Evolutionary conservation across 2,329 filamentous ascomycete species (phyloP).

Genomic region (Phymatotrichopsis omnivora): DNA sequence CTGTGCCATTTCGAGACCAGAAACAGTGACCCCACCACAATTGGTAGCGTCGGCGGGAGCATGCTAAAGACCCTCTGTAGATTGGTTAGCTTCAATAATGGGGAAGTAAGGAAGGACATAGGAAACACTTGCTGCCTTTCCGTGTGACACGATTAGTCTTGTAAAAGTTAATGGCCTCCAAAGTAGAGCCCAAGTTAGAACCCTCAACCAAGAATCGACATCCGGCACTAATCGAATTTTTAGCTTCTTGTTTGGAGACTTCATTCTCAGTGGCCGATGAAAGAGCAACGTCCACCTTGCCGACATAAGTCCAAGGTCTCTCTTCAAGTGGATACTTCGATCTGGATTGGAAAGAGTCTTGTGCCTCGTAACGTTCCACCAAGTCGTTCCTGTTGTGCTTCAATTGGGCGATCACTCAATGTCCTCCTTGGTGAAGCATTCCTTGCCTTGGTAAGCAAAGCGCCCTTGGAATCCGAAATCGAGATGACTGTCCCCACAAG

Average conservation of each 20-base stretch:
- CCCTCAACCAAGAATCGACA: constrained; percentile 86
- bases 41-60: constrained; percentile 95
- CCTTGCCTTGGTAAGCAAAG: constrained; percentile 62
- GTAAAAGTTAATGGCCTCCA: constrained; percentile 87
- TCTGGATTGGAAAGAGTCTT: constrained; percentile 46
- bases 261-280: constrained; percentile 97
- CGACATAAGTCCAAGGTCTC: constrained; percentile 84
- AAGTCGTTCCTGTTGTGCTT: constrained; percentile 82
- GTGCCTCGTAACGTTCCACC: constrained; percentile 53
- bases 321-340: constrained; percentile 82
- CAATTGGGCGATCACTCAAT: constrained; percentile 68
- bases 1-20: constrained; percentile 97
- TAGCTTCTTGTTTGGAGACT: constrained; percentile 81
- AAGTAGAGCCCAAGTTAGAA: constrained; percentile 98
- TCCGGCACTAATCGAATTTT: constrained; percentile 66
- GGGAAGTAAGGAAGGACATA: background rate
- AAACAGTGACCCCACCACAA: constrained; percentile 93
- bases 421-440: constrained; percentile 67
- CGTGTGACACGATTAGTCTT: constrained; percentile 62
- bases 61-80: constrained; percentile 68
- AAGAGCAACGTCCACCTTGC: constrained; percentile 80
- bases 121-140: constrained; percentile 42
- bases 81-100: no score
- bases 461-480: constrained; percentile 83
- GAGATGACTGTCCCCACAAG: constrained; percentile 88